Evolutionary conservation across 495 filamentous ascomycete species (phyloP), one percentile per base, ranked within the genome.

Genomic region (Penicillium flavigenum): DNA sequence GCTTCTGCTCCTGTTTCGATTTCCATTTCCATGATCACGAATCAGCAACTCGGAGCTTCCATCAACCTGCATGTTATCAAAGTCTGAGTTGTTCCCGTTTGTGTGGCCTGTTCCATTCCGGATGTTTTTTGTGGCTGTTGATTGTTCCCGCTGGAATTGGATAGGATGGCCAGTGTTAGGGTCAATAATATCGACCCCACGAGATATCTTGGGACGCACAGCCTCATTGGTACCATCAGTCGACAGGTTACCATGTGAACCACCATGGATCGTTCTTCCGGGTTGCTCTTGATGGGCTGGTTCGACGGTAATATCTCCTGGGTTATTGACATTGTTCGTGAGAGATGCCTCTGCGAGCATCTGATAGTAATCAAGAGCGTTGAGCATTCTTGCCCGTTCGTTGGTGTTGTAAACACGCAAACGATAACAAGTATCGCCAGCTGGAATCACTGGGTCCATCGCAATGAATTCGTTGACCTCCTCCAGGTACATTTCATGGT

Each of bases 131-230:
- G 32, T 17, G 10, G 34, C 16, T 19, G n/a, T 42, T 17, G 12
- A 9, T 14, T 4, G 17, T 31, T 29, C 8, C 11, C 34, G 26
- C 39, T 43, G 38, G 17, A 54, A 11, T 22, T 45, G 19, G 8
- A 54, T 54, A 1, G 42, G 52, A 26, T 31, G n/a, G 14, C 52
- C 42, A 54, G 52, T 54, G 6, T 46, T 10, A 7, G 52, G 52
- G 29, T 54, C 42, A 12, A 47, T 46, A 10, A 54, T 54, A 2
- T 20, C 17, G 7, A 54, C 20, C 11, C 29, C 19, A 17, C 52
- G 42, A 36, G 24, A 31, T 3, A 5, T 36, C 8, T 20, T 32
- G 5, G 14, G 3, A n/a, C 27, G 51, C 17, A 26, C 27, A 34
- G 17, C 6, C 9, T 36, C 19, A 22, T 11, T 32, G 17, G 9